Evolutionary conservation across 176 grass and related monocot species (phyloP), one percentile per base, ranked within the genome.

Genomic region (Juncus inflexus): DNA sequence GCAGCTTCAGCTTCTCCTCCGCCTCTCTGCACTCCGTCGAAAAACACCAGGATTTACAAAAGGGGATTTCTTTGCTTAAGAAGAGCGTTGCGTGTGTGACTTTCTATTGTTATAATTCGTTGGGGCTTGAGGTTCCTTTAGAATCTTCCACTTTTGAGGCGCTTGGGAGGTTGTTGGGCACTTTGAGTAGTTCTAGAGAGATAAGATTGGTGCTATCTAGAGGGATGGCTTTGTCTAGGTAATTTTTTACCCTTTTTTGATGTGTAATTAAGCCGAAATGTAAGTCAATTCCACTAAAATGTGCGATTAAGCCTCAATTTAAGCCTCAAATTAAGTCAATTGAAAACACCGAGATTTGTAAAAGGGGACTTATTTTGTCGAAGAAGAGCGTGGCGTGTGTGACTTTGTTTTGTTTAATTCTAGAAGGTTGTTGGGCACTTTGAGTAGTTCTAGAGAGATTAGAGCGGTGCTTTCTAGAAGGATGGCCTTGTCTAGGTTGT

Each of bases 81-180:
- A 92, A 82, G 69, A 99, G 94, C 75, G 85, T 99, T 63, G 65
- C 85, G 2, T 76, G 79, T 37, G 84, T 92, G 62, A 99, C 88
- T 15, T 62, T 76, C 15, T 92, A 92, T 62, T 99, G 77, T 63
- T 99, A 99, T 72, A 92, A 92, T 70, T 86, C 83, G 9, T 82
- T 99, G 72, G 80, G 82, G 61, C 77, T 99, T 70, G 80, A 92
- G 74, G 83, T 99, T 42, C 85, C 94, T 73, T 72, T 80, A n/a
- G 78, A 87, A 78, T 82, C 84, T 86, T 99, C 89, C 62, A 99
- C 89, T 58, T 99, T 99, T 52, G 94, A 92, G 43, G 79, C 94
- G 49, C 84, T 99, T 82, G 69, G 81, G 16, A 92, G 81, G 65
- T 78, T 99, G 74, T 73, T 99, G 61, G 80, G 72, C 43, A 81